A percentile compares a stretch with the other conserved stretches of the same genome.
phyloP scores from a whole-genome alignment of 129 eudicot species.

The Arctium lappa region DNA sequence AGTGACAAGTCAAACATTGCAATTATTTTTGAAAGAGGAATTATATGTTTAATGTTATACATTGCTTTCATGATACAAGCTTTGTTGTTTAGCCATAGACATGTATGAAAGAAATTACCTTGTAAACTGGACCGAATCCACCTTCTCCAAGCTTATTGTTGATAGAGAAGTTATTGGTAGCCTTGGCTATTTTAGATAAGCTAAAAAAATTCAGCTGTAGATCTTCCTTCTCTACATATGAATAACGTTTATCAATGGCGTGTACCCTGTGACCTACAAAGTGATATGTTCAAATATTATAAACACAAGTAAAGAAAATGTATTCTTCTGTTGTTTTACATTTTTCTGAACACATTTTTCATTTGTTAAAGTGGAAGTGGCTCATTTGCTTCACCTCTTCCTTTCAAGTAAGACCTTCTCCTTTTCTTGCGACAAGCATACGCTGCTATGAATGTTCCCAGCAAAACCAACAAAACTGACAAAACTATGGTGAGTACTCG shows the following conservation, averaged over 20 bases:
- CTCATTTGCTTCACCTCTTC: neutral
- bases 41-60: neutral
- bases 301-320: neutral
- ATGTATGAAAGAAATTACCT: conserved; percentile 1
- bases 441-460: neutral
- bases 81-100: neutral
- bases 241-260: neutral
- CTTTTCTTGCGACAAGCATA: neutral
- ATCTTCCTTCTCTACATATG: conserved; percentile 13
- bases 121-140: conserved; percentile 38
- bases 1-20: neutral
- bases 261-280: neutral
- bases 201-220: conserved; percentile 17
- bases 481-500: neutral
- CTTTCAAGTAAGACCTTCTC: neutral
- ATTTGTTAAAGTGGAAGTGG: no score
- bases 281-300: neutral
- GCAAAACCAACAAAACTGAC: neutral
- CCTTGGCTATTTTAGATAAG: conserved; percentile 1
- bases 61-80: neutral
- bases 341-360: neutral
- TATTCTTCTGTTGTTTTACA: neutral
- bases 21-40: no score
- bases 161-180: conserved; percentile 19
- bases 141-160: conserved; percentile 38